phyloP scores from a whole-genome alignment of 2,329 filamentous ascomycete species.

The Neocucurbitaria cava region DNA sequence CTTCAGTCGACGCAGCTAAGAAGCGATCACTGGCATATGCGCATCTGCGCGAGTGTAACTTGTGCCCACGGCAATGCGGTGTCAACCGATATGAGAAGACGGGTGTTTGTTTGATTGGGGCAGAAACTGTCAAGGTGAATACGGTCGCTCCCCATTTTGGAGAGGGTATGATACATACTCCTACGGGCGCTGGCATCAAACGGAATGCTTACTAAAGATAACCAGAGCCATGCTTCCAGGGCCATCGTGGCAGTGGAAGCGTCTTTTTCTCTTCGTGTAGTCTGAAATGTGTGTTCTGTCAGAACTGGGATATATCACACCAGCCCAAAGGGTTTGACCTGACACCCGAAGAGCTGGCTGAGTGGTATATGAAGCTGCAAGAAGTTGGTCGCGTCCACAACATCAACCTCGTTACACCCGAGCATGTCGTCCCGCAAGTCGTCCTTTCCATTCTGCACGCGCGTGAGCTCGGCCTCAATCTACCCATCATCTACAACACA shows the following conservation, averaged over 20 bases:
- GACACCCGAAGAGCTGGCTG: conserved; percentile 77
- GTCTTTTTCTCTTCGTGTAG: conserved; percentile 85
- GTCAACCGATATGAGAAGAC: conserved; percentile 83
- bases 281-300: conserved; percentile 67
- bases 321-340: conserved; percentile 81
- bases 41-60: conserved; percentile 79
- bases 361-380: conserved; percentile 85
- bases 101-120: conserved; percentile 78
- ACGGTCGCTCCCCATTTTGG: conserved; percentile 87
- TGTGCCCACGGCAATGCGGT: conserved; percentile 78
- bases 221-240: conserved; percentile 79
- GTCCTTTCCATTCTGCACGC: conserved; percentile 78
- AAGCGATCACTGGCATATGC: conserved; percentile 78
- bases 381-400: conserved; percentile 83
- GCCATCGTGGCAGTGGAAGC: conserved; percentile 78
- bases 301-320: conserved; percentile 82
- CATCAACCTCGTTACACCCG: conserved; percentile 86
- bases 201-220: conserved; percentile 39
- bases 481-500: conserved; percentile 86
- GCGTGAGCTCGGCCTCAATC: conserved; percentile 69
- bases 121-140: conserved; percentile 76
- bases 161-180: conserved; percentile 54
- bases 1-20: conserved; percentile 71
- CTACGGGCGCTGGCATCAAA: neutral
- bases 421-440: conserved; percentile 86